A percentile compares a stretch with the other conserved stretches of the same genome.
These are phyloP conservation scores for Cyclotella choctawhatcheeana DNA, from an alignment of 108 stramenopile genomes.

Conservation along the genomic window DNA sequence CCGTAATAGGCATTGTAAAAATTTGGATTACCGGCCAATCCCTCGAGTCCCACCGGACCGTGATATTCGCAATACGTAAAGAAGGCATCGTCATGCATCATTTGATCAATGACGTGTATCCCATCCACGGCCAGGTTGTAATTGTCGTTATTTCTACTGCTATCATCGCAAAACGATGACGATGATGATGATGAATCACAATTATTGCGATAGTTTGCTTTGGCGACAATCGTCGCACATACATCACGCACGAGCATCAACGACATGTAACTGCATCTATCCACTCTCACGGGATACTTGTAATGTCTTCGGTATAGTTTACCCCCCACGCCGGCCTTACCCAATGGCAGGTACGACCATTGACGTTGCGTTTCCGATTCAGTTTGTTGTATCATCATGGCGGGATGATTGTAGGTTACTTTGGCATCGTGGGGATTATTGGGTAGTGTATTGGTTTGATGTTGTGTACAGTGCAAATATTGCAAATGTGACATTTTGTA, in stretches of 20 bases:
- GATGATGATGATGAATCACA: too few species aligned
- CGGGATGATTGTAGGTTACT: neutral
- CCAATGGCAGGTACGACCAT: slow-evolving; percentile 37
- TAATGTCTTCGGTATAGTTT: slow-evolving; percentile 22
- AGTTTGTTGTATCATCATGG: too few species aligned
- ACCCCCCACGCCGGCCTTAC: slow-evolving; percentile 16
- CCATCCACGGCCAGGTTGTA: slow-evolving; percentile 33
- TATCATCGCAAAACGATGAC: slow-evolving; percentile 15
- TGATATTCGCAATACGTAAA: slow-evolving; percentile 50
- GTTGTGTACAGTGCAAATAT: slow-evolving; percentile 36
- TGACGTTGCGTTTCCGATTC: slow-evolving; percentile 13
- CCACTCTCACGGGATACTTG: slow-evolving; percentile 42
- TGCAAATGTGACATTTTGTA: slow-evolving; percentile 29
- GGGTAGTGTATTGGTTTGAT: slow-evolving; percentile 44
- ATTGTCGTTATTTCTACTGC: too few species aligned
- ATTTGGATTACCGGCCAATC: slow-evolving; percentile 35
- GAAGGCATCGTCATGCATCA: slow-evolving; percentile 29
- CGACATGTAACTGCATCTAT: slow-evolving; percentile 18
- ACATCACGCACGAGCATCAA: slow-evolving; percentile 36
- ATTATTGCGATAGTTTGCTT: neutral
- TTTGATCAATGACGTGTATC: slow-evolving; percentile 31
- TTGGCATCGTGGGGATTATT: slow-evolving; percentile 13
- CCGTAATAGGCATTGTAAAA: slow-evolving; percentile 43
- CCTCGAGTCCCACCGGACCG: slow-evolving; percentile 40
- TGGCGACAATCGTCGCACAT: slow-evolving; percentile 18